Base-by-base conservation (phyloP, 164 flowering plant genomes). In the Nelumbo lutea region DNA sequence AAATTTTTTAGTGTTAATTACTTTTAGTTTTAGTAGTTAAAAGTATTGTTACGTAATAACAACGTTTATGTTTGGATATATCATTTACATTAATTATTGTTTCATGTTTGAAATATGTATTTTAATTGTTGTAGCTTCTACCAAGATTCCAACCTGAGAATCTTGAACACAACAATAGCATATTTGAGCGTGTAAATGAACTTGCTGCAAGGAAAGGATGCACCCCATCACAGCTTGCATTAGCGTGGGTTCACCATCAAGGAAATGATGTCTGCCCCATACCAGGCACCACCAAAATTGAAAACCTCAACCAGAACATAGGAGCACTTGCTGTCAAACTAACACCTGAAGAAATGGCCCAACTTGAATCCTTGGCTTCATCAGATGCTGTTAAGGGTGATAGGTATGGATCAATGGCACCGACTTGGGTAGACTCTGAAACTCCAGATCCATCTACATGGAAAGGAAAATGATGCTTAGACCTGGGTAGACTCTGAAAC, bases 191-290 rank as follows among this genome's bases (percentile, higher is more conserved):
- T 13, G 79, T 81, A 11, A 69, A 59, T 56, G 83, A 67, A 46
- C 71, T 80, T 39, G 77, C 76, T 9, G n/a, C 42, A 56, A 78
- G 68, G 58, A 80, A 80, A 27, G 77, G 77, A 46, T 81, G 79
- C 81, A 76, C 72, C 48, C 14, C 79, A 13, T 73, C 83, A 11
- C 81, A 81, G 70, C 76, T 78, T 27, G 78, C 83, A 43, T 64
- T 81, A 53, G 81, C 83, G 8, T 81, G 83, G 81, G 79, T 81
- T 10, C 83, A 78, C 51, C 75, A 76, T 72, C 53, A 50, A 1
- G 53, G 53, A 50, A 13, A 50, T 50, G 53, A 50, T 50, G 53
- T 50, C 8, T 50, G 53, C 9, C 53, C 53, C 8, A 50, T 50
- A 38, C 77, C 73, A 6, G 77, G 77, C 6, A 75, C 77, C 8